Conservation (phyloP, 2,329 filamentous ascomycete genomes). For the Aspergillus caelatus region DNA sequence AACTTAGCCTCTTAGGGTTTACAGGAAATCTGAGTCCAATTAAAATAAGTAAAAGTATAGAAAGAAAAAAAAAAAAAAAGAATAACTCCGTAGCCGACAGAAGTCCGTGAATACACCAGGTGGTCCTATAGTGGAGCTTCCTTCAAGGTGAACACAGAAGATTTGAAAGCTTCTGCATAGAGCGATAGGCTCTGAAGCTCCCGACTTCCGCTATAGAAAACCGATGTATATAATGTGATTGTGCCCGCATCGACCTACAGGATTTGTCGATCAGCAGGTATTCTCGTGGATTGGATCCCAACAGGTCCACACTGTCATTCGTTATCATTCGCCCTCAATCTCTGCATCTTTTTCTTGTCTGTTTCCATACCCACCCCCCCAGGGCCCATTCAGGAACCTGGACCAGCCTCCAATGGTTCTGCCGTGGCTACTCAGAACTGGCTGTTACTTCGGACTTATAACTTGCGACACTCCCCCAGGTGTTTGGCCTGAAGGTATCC, state of each 20-base stretch:
- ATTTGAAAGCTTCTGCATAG: neutral
- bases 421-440: constrained; percentile 26
- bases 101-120: neutral
- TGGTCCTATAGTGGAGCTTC: neutral
- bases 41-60: neutral
- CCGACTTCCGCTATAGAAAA: constrained; percentile 1
- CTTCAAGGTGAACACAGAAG: neutral
- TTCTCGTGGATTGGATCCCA: constrained; percentile 5
- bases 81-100: neutral
- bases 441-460: constrained; percentile 36
- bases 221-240: constrained; percentile 10
- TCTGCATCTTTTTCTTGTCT: constrained; percentile 13
- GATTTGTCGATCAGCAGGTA: constrained; percentile 9
- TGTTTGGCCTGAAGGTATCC: constrained; percentile 28
- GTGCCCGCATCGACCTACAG: neutral
- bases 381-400: constrained; percentile 13
- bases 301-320: constrained; percentile 17
- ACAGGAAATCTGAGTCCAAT: neutral
- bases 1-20: neutral
- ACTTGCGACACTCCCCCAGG: constrained; percentile 34
- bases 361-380: constrained; percentile 13
- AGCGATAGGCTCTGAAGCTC: constrained; percentile 6
- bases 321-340: constrained; percentile 14
- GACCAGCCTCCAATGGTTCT: constrained; percentile 27
- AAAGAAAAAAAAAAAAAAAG: neutral